These are phyloP conservation scores for Cicer bijugum DNA, from an alignment of 306 rosid species.

Conservation along the genomic window DNA sequence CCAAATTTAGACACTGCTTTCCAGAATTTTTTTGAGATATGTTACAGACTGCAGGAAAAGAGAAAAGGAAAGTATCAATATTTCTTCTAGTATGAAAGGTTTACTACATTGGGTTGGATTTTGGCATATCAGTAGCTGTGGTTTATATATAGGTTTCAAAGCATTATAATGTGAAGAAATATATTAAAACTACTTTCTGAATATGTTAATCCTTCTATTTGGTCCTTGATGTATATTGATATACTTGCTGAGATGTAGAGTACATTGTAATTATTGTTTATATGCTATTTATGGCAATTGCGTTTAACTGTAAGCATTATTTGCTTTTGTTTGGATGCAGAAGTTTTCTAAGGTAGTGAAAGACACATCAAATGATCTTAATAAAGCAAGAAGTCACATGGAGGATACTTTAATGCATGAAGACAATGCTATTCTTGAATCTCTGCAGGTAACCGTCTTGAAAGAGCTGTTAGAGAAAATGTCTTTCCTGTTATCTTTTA, in stretches of 20 bases:
- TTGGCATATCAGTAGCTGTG: constrained; percentile 19
- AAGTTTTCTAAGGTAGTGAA: constrained; percentile 59
- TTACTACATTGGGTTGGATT: constrained; percentile 33
- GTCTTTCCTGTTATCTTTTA: constrained; percentile 33
- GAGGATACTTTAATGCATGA: constrained; percentile 50
- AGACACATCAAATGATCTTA: constrained; percentile 47
- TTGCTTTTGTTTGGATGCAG: constrained; percentile 58
- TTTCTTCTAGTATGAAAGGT: constrained; percentile 23
- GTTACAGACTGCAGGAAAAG: constrained; percentile 11
- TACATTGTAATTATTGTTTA: constrained; percentile 34
- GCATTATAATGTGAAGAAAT: constrained; percentile 5
- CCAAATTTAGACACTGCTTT: constrained; percentile 19
- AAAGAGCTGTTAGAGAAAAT: constrained; percentile 43
- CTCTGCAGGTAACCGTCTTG: constrained; percentile 71
- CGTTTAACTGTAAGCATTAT: constrained; percentile 19
- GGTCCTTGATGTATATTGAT: constrained; percentile 34
- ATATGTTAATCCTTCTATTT: constrained; percentile 29
- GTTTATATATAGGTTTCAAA: constrained; percentile 25
- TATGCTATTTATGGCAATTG: constrained; percentile 35
- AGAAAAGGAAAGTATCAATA: not conserved
- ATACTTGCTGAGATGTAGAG: constrained; percentile 14
- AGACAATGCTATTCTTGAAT: constrained; percentile 51
- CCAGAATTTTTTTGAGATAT: not conserved
- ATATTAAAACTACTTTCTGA: constrained; percentile 6
- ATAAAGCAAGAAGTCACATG: constrained; percentile 54